Conservation (phyloP, 805 yeast species). For the Saturnispora saitoi region DNA sequence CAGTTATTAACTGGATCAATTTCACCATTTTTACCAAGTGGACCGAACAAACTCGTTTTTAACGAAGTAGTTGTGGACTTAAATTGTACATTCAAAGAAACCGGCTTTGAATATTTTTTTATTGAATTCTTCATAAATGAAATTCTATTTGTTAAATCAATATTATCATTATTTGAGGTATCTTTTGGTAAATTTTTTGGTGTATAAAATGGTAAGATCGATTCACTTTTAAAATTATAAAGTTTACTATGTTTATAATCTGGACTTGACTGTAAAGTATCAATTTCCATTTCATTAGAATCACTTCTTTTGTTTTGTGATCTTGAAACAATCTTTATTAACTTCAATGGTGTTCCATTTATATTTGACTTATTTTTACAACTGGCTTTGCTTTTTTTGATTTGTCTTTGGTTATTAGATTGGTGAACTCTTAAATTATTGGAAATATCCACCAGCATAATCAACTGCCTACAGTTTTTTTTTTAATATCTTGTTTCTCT, state of each 20-base stretch:
- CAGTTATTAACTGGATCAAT: slow-evolving; percentile 10
- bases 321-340: slow-evolving; percentile 8
- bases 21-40: background rate
- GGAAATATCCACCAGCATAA: slow-evolving; percentile 15
- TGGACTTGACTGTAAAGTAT: background rate
- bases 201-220: slow-evolving; percentile 13
- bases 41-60: slow-evolving; percentile 5
- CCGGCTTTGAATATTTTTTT: slow-evolving; percentile 15
- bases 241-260: background rate
- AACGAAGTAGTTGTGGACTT: background rate
- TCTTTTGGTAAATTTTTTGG: background rate
- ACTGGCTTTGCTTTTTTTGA: background rate
- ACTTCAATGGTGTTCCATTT: background rate
- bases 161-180: slow-evolving; percentile 4
- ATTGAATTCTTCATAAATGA: slow-evolving; percentile 10
- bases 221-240: slow-evolving; percentile 4
- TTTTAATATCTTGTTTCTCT: background rate
- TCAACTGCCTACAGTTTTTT: background rate
- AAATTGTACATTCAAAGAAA: background rate
- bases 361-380: background rate
- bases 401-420: background rate
- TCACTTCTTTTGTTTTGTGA: background rate
- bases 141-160: slow-evolving; percentile 12
- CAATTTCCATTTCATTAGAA: background rate
- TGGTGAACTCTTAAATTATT: slow-evolving; percentile 3